Conservation (phyloP, 1,284 basidiomycete genomes). For the Trichosporon faecale region DNA sequence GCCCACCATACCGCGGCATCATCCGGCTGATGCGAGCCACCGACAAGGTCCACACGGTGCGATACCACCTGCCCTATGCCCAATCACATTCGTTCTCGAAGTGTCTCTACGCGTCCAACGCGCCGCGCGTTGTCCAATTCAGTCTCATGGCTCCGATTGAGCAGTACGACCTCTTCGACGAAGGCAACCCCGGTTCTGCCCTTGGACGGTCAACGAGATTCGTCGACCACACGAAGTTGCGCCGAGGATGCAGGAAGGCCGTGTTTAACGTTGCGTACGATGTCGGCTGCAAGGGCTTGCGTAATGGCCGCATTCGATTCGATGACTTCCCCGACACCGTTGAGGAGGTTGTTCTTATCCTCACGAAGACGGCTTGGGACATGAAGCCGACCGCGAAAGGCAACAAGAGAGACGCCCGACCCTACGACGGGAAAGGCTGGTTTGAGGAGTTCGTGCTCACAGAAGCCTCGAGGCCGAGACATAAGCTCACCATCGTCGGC, state of each 20-base stretch:
- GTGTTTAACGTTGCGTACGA: not conserved
- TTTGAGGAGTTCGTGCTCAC: not conserved
- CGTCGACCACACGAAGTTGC: not conserved
- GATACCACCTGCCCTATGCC: not conserved
- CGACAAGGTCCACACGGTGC: not conserved
- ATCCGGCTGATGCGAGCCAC: not conserved
- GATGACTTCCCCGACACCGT: not conserved
- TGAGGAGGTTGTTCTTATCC: not conserved
- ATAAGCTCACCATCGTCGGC: not conserved
- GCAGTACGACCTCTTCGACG: not conserved
- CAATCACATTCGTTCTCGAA: not conserved
- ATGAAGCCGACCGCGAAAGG: not conserved
- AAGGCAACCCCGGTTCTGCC: not conserved
- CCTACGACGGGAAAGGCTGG: not conserved
- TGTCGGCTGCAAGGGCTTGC: not conserved
- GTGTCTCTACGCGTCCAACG: not conserved
- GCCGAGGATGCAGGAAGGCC: not conserved
- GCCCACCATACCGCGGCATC: not conserved
- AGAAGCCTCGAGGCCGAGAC: not conserved
- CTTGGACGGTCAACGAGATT: not conserved
- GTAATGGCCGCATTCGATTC: not conserved
- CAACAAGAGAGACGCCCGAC: not conserved
- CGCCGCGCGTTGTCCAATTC: not conserved
- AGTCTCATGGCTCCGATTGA: not conserved
- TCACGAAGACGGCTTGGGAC: not conserved